Conservation (phyloP, 2,329 filamentous ascomycete genomes). For the Byssothecium circinans region DNA sequence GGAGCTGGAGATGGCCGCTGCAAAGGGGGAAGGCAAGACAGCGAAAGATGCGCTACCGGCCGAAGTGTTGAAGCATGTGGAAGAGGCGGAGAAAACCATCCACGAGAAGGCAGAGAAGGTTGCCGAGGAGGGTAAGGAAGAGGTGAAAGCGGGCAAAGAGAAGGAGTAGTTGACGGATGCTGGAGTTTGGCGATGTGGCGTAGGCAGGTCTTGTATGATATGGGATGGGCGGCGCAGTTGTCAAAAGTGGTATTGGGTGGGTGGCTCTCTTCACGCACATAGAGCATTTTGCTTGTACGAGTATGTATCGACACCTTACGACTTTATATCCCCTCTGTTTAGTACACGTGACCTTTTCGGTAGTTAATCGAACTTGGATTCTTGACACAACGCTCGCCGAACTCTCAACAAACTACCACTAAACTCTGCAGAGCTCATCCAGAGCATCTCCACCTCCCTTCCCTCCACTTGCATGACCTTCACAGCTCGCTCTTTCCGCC, state of each 20-base stretch:
- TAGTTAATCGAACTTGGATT: too few species aligned
- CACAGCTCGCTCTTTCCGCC: too few species aligned
- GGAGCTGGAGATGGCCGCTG: slow-evolving; percentile 39
- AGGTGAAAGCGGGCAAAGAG: slow-evolving; percentile 3
- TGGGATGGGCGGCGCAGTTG: neutral
- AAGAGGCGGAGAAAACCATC: slow-evolving; percentile 8
- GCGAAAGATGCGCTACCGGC: slow-evolving; percentile 35
- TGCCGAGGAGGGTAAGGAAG: slow-evolving; percentile 10
- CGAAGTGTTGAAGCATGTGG: slow-evolving; percentile 28
- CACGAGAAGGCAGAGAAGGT: slow-evolving; percentile 11
- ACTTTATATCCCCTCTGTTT: neutral
- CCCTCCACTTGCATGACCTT: too few species aligned
- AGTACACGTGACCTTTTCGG: too few species aligned
- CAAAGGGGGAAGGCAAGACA: slow-evolving; percentile 21
- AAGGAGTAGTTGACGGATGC: neutral
- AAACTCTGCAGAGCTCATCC: too few species aligned
- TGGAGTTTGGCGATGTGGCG: too few species aligned
- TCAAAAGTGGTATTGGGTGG: too few species aligned
- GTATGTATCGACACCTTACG: neutral
- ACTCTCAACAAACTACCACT: too few species aligned
- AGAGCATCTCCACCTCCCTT: too few species aligned
- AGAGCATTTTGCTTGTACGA: neutral
- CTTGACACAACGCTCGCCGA: too few species aligned
- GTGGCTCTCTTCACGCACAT: neutral
- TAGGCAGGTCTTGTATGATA: neutral